phyloP scores from a whole-genome alignment of 176 grass and related monocot species.

The Triticum dicoccoides region DNA sequence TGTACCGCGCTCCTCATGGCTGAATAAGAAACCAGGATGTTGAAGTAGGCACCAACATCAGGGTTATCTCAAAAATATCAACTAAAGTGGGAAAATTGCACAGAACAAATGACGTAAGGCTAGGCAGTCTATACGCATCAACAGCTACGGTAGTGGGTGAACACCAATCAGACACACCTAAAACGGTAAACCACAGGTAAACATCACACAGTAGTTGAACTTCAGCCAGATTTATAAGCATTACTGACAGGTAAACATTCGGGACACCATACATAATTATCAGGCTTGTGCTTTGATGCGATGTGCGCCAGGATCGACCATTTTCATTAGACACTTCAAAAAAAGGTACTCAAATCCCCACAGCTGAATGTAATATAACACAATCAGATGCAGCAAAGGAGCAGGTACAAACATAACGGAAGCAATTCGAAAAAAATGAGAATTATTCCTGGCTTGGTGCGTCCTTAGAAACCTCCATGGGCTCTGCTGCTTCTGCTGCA shows the following conservation, averaged over 20 bases:
- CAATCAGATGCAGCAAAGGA: constrained; percentile 45
- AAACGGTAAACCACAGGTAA: not conserved
- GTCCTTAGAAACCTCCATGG: constrained; percentile 67
- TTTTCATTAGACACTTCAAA: constrained; percentile 26
- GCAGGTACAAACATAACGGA: constrained; percentile 35
- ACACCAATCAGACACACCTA: not conserved
- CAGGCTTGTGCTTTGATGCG: constrained; percentile 23
- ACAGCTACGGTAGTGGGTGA: not conserved
- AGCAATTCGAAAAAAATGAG: constrained; percentile 29
- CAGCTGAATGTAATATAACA: constrained; percentile 52
- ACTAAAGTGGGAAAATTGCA: too few species aligned
- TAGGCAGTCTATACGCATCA: not conserved
- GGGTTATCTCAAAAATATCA: too few species aligned
- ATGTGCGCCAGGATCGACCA: constrained; percentile 24
- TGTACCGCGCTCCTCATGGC: too few species aligned
- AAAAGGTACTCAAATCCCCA: constrained; percentile 41
- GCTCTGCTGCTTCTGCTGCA: constrained; percentile 59
- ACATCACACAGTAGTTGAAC: not conserved
- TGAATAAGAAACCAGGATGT: too few species aligned
- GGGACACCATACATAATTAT: constrained; percentile 21
- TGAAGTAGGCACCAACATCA: too few species aligned
- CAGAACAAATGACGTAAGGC: not conserved
- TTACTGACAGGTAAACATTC: not conserved
- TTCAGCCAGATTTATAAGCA: not conserved
- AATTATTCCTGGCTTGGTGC: constrained; percentile 49